These are phyloP conservation scores for Pyronema domesticum DNA, from an alignment of 495 filamentous ascomycete genomes.

Conservation along the genomic window DNA sequence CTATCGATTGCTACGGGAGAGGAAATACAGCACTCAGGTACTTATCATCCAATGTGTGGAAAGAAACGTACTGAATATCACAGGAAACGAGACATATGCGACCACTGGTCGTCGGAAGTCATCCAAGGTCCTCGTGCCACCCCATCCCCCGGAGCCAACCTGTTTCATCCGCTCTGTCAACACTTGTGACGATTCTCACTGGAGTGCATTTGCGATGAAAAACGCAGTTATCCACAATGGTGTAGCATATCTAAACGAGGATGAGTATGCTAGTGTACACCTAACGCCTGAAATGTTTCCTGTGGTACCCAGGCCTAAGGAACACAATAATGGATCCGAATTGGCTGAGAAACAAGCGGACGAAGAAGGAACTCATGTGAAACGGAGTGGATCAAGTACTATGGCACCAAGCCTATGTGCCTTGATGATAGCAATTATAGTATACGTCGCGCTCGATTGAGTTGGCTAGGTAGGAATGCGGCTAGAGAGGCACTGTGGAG, in stretches of 20 bases:
- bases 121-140: conserved; percentile 29
- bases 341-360: not conserved
- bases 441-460: not conserved
- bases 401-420: not conserved
- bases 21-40: conserved; percentile 4
- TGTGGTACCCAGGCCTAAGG: not conserved
- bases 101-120: conserved; percentile 37
- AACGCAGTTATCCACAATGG: conserved; percentile 33
- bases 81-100: conserved; percentile 26
- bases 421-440: not conserved
- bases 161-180: conserved; percentile 40
- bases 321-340: not conserved
- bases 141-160: conserved; percentile 28
- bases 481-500: not conserved
- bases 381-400: not conserved
- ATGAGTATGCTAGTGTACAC: conserved; percentile 22
- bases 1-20: conserved; percentile 43
- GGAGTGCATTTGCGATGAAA: not conserved
- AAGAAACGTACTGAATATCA: not conserved
- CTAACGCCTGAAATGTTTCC: conserved; percentile 2
- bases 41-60: not conserved
- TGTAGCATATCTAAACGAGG: conserved; percentile 33
- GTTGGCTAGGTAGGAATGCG: not conserved
- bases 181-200: conserved; percentile 36
- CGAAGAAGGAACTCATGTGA: not conserved